Evolutionary conservation across 2,329 filamentous ascomycete species (phyloP).

Genomic region (Canariomyces notabilis): DNA sequence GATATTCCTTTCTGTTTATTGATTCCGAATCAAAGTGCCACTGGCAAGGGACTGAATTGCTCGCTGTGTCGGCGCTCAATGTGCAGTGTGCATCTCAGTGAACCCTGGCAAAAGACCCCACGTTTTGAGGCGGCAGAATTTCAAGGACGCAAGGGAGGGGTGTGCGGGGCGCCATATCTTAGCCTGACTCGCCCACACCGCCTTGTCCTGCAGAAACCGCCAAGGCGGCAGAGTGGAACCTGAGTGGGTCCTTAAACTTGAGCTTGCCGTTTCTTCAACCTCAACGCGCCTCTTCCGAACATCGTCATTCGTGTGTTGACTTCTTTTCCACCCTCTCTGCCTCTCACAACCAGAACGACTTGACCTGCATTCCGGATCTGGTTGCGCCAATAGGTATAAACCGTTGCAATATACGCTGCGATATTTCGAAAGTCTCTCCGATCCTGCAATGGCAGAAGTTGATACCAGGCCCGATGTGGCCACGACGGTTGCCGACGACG

Average conservation of each 20-base stretch:
- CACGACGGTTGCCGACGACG: slow-evolving; percentile 10
- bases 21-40: slow-evolving; percentile 6
- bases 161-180: background rate
- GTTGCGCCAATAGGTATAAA: no score
- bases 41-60: background rate
- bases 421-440: background rate
- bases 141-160: slow-evolving; percentile 20
- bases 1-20: slow-evolving; percentile 14
- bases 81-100: slow-evolving; percentile 8
- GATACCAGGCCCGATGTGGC: slow-evolving; percentile 16
- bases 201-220: no score
- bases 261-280: no score
- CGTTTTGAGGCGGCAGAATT: slow-evolving; percentile 26
- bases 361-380: no score
- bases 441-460: slow-evolving; percentile 25
- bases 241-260: background rate
- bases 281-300: no score
- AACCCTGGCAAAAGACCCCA: slow-evolving; percentile 19
- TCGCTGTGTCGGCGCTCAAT: no score
- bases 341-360: background rate
- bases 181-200: slow-evolving; percentile 11
- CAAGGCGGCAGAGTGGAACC: background rate
- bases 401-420: no score
- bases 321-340: no score
- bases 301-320: no score